Evolutionary conservation across 2,329 filamentous ascomycete genomes (phyloP), one percentile per base, ranked within the genome.

Genomic region (Ophiocordyceps camponoti-floridani): DNA sequence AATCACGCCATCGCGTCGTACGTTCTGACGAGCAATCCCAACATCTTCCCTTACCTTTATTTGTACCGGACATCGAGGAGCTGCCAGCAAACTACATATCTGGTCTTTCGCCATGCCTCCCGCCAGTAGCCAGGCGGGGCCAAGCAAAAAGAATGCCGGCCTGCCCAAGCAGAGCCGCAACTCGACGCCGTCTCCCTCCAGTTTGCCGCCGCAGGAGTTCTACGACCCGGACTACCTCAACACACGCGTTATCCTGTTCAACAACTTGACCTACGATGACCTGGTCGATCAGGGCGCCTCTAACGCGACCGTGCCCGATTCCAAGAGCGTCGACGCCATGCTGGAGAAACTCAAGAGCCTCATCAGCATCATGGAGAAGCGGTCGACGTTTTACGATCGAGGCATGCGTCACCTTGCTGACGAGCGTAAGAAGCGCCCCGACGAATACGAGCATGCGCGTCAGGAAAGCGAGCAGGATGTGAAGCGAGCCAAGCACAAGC

Each of bases 131-230:
- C 73, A 78, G 55, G 75, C 77, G 54, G 75, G 75, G 47, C 75
- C 75, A 26, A 70, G 75, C 57, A 81, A 80, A 65, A 84, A 84
- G 63, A 62, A 62, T 50, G 65, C 68, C 48, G 70, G 70, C 52
- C 72, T 77, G 48, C 75, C 75, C 52, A 77, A 78, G 52, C 82
- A 79, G 53, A 87, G 82, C 58, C 79, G 84, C 56, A 88, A 87
- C 61, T 84, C 82, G 33, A 89, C 84, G 14, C 84, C 84, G 33
- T 59, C 58, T 40, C 60, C 62, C 11, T 71, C 65, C 55, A 70
- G 53, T 60, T 68, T 77, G 37, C 73, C 73, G 2, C 67, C 70
- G 5, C 66, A 73, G 53, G 67, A 75, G 46, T 63, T 65, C 45
- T 66, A 72, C 54, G 70, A 75, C 47, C 75, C 79, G 19, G 72